A percentile compares a stretch with the other conserved stretches of the same genome.
Evolutionary conservation across 257 asterid species (phyloP).

Genomic region (Solanum paucissectum): DNA sequence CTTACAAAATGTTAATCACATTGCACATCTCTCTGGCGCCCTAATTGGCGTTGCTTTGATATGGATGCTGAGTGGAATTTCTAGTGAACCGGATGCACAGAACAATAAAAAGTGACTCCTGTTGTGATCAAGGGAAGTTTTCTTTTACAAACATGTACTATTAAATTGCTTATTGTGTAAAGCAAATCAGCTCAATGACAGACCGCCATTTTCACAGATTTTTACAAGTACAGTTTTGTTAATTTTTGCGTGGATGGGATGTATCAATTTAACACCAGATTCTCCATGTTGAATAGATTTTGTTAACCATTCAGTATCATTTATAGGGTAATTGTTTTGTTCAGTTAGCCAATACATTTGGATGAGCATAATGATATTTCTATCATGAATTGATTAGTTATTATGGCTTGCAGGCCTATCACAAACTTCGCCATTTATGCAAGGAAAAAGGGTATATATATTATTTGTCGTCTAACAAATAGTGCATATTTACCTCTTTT

Average conservation of each 20-base stretch:
- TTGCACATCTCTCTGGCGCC: slow-evolving; percentile 95
- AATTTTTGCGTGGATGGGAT: background rate
- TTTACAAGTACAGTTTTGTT: background rate
- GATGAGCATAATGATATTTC: background rate
- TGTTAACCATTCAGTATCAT: background rate
- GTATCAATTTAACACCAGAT: background rate
- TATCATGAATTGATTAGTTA: background rate
- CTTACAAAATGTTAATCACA: slow-evolving; percentile 71
- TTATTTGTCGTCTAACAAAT: background rate
- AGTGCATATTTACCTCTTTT: background rate
- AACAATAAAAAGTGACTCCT: background rate
- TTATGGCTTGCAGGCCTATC: background rate
- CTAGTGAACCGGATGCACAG: slow-evolving; percentile 16
- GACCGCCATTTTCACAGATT: background rate
- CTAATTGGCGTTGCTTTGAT: slow-evolving; percentile 71
- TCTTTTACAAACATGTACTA: background rate
- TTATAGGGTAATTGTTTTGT: background rate
- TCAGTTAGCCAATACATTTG: background rate
- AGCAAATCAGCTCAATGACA: background rate
- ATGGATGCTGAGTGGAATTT: slow-evolving; percentile 61
- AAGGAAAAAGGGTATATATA: background rate
- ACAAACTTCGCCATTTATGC: background rate
- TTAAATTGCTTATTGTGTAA: background rate
- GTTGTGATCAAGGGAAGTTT: background rate
- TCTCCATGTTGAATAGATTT: background rate